Conservation (phyloP, 129 eudicot species). For the Flaveria brownii region DNA sequence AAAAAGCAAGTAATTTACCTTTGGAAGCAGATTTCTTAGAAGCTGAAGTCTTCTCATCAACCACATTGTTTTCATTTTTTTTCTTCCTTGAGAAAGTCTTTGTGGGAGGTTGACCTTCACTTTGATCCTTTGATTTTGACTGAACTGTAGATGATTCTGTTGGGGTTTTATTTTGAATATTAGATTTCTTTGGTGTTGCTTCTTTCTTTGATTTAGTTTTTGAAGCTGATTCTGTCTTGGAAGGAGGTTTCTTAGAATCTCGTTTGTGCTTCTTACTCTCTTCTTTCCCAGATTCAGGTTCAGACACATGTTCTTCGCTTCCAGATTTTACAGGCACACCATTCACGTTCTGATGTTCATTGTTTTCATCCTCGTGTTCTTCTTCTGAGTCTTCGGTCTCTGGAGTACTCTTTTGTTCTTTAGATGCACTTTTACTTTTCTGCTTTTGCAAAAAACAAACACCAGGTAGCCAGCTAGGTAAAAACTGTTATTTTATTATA, state of each 20-base stretch:
- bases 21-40: constrained; percentile 60
- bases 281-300: constrained; percentile 55
- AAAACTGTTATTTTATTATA: neutral
- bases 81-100: constrained; percentile 73
- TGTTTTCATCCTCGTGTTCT: constrained; percentile 45
- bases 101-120: constrained; percentile 44
- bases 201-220: constrained; percentile 51
- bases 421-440: constrained; percentile 44
- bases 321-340: constrained; percentile 61
- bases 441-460: constrained; percentile 43
- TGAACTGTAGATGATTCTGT: constrained; percentile 45
- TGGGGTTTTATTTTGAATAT: constrained; percentile 50
- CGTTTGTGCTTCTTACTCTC: constrained; percentile 43
- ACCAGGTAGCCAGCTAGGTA: neutral
- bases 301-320: constrained; percentile 55
- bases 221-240: constrained; percentile 49
- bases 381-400: constrained; percentile 48
- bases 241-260: constrained; percentile 39
- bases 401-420: constrained; percentile 42
- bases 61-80: constrained; percentile 42
- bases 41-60: constrained; percentile 59
- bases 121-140: constrained; percentile 48
- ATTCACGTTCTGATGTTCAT: constrained; percentile 47
- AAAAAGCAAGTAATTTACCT: constrained; percentile 40
- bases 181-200: constrained; percentile 42